Evolutionary conservation across 352 stramenopile genomes (phyloP), one percentile per base, ranked within the genome.

Genomic region (Blastocystis sp.): DNA sequence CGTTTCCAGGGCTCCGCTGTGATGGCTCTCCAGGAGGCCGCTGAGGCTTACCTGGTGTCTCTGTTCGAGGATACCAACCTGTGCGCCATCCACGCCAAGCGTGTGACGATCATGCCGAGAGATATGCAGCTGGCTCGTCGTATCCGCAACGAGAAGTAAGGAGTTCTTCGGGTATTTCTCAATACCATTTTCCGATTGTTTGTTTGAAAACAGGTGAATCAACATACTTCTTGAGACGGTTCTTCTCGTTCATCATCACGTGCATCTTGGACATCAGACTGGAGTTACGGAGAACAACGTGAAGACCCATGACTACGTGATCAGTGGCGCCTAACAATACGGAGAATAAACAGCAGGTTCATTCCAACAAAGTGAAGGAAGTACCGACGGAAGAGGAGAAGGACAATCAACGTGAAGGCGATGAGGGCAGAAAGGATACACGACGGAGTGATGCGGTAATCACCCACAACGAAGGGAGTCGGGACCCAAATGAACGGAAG

Each of bases 1-100:
- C 93, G 94, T 72, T 97, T 97, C 90, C 94, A 98, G 91, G 92
- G 90, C 69, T 96, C 94, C 56, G 94, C 95, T 53, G 93, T 96
- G 72, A 88, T 96, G 71, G 93, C 93, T 46, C 90, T 96, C 38
- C 93, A 97, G 90, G 93, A 96, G 88, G 92, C 93, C 44, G 91
- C 92, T 27, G 92, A 95, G 88, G 92, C 92, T 36, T 95, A 96
- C 89, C 90, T 96, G 24, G 92, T 95, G 21, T 92, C 91, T 61
- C 90, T 96, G 59, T 95, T 96, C 69, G 92, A 96, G 87, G 92
- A 95, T 89, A 94, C 92, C 40, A 96, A 96, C 90, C 87, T 95
- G 71, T 95, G 92, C 87, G 92, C 92, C 76, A 95, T 96, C 87
- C 92, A 96, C 88, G 93, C 92, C 87, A 96, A 96, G 90, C 92